A percentile compares a stretch with the other conserved stretches of the same genome.
phyloP scores from a whole-genome alignment of 345 rosid species.

The Tarenaya hassleriana region DNA sequence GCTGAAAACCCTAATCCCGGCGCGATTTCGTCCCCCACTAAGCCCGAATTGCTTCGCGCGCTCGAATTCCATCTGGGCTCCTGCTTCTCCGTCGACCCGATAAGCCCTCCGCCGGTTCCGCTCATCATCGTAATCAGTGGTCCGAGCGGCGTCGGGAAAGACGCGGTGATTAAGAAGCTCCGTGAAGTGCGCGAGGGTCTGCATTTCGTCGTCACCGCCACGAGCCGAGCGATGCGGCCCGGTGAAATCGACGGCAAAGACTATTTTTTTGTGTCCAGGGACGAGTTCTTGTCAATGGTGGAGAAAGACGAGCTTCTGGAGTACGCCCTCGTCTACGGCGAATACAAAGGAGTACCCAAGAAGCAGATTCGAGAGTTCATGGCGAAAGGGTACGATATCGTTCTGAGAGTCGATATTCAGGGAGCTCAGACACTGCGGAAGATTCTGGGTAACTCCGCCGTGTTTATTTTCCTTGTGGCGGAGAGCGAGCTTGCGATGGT shows the following conservation, averaged over 20 bases:
- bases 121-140: conserved; percentile 74
- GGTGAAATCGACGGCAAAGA: conserved; percentile 85
- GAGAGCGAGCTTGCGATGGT: conserved; percentile 79
- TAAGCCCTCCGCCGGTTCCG: conserved; percentile 49
- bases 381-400: conserved; percentile 64
- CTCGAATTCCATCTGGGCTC: conserved; percentile 63
- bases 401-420: conserved; percentile 86
- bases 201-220: conserved; percentile 87
- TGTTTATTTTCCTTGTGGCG: conserved; percentile 71
- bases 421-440: conserved; percentile 71
- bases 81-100: conserved; percentile 38
- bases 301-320: conserved; percentile 70
- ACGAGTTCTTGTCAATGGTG: conserved; percentile 62
- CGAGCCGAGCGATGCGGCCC: conserved; percentile 60
- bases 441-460: conserved; percentile 66
- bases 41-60: conserved; percentile 54
- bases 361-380: conserved; percentile 70
- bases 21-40: conserved; percentile 34
- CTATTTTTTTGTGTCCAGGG: conserved; percentile 66
- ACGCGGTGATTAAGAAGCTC: conserved; percentile 67
- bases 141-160: conserved; percentile 93
- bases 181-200: conserved; percentile 47
- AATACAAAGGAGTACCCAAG: conserved; percentile 87
- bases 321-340: conserved; percentile 85
- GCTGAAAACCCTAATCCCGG: conserved; percentile 20